phyloP scores from a whole-genome alignment of 1,284 basidiomycete genomes.

The Austroboletus olivaceoglutinosus region DNA sequence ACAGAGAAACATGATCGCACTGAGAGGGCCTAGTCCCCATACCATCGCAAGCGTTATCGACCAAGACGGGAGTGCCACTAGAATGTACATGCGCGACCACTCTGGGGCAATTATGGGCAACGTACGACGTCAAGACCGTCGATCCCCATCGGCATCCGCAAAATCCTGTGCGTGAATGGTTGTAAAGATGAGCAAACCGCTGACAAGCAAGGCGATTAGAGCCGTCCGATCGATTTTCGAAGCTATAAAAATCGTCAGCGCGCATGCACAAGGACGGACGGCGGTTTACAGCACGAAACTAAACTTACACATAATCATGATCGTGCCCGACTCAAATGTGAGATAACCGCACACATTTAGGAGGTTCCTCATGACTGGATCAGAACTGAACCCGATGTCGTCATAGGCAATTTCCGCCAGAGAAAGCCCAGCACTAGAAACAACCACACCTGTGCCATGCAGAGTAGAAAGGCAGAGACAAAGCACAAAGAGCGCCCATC shows the following conservation, averaged over 20 bases:
- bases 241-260: neutral
- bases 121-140: constrained; percentile 37
- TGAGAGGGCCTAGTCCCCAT: constrained; percentile 15
- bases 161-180: constrained; percentile 45
- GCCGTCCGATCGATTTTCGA: constrained; percentile 14
- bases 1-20: constrained; percentile 6
- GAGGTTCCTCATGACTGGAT: constrained; percentile 31
- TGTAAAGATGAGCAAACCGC: constrained; percentile 34
- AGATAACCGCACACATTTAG: constrained; percentile 30
- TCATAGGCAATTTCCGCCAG: constrained; percentile 27
- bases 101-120: constrained; percentile 38
- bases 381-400: constrained; percentile 18
- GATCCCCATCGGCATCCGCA: constrained; percentile 41
- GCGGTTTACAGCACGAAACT: neutral
- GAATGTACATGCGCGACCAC: constrained; percentile 18
- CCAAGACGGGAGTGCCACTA: constrained; percentile 17
- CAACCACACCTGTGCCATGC: constrained; percentile 23
- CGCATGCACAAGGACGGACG: neutral
- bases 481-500: constrained; percentile 29
- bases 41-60: constrained; percentile 15
- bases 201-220: constrained; percentile 25
- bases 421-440: constrained; percentile 17
- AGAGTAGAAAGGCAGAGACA: constrained; percentile 27
- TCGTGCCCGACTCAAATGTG: constrained; percentile 35
- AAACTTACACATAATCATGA: constrained; percentile 30